Evolutionary conservation across 208 protist species (phyloP).

Genomic region (Trypanosoma brucei): DNA sequence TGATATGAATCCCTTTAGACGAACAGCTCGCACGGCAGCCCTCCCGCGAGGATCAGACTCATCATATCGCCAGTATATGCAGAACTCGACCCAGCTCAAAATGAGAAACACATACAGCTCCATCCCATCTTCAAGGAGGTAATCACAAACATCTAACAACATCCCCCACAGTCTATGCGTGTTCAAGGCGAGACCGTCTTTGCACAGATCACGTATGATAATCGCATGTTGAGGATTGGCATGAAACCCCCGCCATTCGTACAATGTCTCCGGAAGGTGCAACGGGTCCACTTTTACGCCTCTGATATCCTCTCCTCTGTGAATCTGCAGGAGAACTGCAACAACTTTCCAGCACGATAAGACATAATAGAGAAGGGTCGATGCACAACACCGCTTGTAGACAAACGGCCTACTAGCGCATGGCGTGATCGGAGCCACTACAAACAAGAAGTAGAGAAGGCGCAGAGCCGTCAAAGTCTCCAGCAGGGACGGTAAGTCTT

Average conservation of each 20-base stretch:
- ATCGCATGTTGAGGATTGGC: conserved; percentile 18
- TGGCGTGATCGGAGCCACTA: conserved; percentile 14
- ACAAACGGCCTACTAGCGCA: not conserved
- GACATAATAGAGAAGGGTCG: conserved; percentile 67
- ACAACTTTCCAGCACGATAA: conserved; percentile 49
- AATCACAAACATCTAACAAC: conserved; percentile 51
- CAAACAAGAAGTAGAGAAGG: conserved; percentile 36
- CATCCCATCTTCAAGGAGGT: conserved; percentile 29
- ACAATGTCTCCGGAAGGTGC: conserved; percentile 26
- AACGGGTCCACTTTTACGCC: not conserved
- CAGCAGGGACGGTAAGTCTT: conserved; percentile 16
- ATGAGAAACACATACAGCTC: conserved; percentile 60
- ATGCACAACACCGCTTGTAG: conserved; percentile 31
- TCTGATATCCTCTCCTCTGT: conserved; percentile 1
- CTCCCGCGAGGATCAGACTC: conserved; percentile 25
- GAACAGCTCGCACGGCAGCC: conserved; percentile 28
- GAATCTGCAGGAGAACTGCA: conserved; percentile 1
- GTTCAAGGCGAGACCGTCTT: conserved; percentile 44
- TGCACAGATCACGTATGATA: conserved; percentile 19
- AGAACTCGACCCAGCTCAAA: conserved; percentile 58
- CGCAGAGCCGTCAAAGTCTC: conserved; percentile 31
- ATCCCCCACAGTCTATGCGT: conserved; percentile 46
- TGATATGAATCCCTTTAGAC: conserved; percentile 20
- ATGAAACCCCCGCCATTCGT: conserved; percentile 43
- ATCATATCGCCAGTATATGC: conserved; percentile 33